These are phyloP conservation scores for Penicillium daleae DNA, from an alignment of 495 filamentous ascomycete genomes.

Conservation along the genomic window DNA sequence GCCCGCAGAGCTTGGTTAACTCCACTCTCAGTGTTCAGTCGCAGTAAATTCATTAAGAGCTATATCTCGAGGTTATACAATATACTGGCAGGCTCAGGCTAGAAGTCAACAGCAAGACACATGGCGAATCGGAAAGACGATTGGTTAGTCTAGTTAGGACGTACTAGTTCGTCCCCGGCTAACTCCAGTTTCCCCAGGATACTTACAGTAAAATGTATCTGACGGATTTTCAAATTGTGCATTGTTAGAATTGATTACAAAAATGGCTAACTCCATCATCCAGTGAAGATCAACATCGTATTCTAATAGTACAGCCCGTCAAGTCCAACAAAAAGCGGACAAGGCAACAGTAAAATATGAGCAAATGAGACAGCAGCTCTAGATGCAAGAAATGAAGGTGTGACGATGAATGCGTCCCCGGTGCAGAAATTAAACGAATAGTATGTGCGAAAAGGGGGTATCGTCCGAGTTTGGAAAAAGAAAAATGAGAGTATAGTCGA, in stretches of 20 bases:
- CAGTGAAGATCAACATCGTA: not conserved
- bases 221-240: not conserved
- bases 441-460: conserved; percentile 18
- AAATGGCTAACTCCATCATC: not conserved
- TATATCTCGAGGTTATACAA: not conserved
- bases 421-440: conserved; percentile 14
- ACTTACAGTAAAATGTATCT: not conserved
- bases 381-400: conserved; percentile 16
- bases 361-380: conserved; percentile 25
- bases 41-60: no score
- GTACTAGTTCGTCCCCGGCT: no score
- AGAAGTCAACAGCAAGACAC: not conserved
- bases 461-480: not conserved
- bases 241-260: conserved; percentile 5
- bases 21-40: no score
- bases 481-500: conserved; percentile 4
- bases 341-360: not conserved
- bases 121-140: no score
- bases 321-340: not conserved
- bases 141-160: no score
- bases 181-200: no score
- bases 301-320: conserved; percentile 4
- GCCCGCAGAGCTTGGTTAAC: no score
- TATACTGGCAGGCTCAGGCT: not conserved
- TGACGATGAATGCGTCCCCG: conserved; percentile 6